Evolutionary conservation across 2,329 filamentous ascomycete genomes (phyloP), one percentile per base, ranked within the genome.

Genomic region (Ophiocordyceps sinensis): DNA sequence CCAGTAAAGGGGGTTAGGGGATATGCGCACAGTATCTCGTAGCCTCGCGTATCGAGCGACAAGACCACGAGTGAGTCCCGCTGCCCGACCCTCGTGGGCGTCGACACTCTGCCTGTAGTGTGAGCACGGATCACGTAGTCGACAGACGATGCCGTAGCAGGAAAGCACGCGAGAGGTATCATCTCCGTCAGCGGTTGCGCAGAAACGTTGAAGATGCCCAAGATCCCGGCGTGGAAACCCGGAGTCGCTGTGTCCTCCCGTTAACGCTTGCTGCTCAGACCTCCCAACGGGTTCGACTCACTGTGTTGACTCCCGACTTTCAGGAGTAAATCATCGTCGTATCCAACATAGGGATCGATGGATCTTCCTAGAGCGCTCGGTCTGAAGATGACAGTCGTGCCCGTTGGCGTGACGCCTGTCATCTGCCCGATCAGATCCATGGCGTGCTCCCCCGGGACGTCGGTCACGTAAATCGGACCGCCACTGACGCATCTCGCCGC

Each of bases 381-480:
- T 2, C 89, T 73, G 43, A 96, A 76, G 17, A 93, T 83, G 0
- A 94, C 75, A 0, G 85, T 91, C 47, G 77, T 79, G 0, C 79
- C 84, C 21, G 75, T 67, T 0, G 77, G 68, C 0, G 84, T 91
- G 11, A 70, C 65, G 0, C 82, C 88, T 0, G 83, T 87, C 71
- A 96, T 88, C 56, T 93, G 80, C 26, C 70, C 62, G 45, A 98
- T 82, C 14, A 98, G 61, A 6, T 70, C 61, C 28, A 87, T 53
- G 52, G 94, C 73, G 57, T 96, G 86, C 44, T 85, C 64, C 0
- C 86, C 88, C 0, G 89, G 89, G 1, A 78, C 73, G 59, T 98
- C 91, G 0, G 89, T 96, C 56, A 98, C 88, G 52, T 93, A 95
- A 34, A 98, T 82, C 0, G 89, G 91, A 0, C 91, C 91, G 9